Base-by-base conservation (phyloP, 1,284 basidiomycete genomes). In the Exobasidium cylindrosporum region DNA sequence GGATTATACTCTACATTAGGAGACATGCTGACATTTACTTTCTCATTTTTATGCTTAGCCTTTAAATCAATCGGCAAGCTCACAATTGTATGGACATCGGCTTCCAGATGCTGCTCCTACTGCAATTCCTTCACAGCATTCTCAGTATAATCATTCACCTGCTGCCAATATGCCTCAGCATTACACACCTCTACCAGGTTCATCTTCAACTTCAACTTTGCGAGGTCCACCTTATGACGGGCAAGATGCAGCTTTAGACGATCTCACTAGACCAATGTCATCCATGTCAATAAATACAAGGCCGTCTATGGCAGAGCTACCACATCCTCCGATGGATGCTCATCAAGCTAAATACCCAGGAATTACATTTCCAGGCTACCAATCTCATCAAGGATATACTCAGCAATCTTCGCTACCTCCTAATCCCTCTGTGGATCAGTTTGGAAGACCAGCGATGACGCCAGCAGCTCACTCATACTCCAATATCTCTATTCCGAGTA, bases 201-300 rank as follows among this genome's bases (percentile, higher is more conserved):
- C n/a, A n/a, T n/a, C n/a, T n/a, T 62, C 60, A 10, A 47, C 23
- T 28, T 30, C 60, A 21, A 62, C 60, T 3, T 13, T 62, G 10
- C 32, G 60, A 24, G 52, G 29, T 14, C 21, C 17, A n/a, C 55
- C 28, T 13, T 28, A 31, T 28, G 55, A 31, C 14, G 55, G 44
- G 7, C 21, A 23, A 29, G 14, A 26, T 53, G 58, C 14, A 40
- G 45, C 45, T 4, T 13, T 52, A 17, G 45, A 62, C 24, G 61
- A 62, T 24, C 47, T 62, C 30, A 26, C 50, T 5, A 24, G 61
- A 21, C 54, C 61, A 2, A 62, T 62, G 45, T 58, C 56, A 46
- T 62, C 61, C 26, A 62, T 62, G 54, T 55, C 53, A 13, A 40
- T 55, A 21, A 17, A 17, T 13, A n/a, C 17, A 31, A 29, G n/a